Evolutionary conservation across 495 filamentous ascomycete species (phyloP), one percentile per base, ranked within the genome.

Genomic region (Talaromyces liani): DNA sequence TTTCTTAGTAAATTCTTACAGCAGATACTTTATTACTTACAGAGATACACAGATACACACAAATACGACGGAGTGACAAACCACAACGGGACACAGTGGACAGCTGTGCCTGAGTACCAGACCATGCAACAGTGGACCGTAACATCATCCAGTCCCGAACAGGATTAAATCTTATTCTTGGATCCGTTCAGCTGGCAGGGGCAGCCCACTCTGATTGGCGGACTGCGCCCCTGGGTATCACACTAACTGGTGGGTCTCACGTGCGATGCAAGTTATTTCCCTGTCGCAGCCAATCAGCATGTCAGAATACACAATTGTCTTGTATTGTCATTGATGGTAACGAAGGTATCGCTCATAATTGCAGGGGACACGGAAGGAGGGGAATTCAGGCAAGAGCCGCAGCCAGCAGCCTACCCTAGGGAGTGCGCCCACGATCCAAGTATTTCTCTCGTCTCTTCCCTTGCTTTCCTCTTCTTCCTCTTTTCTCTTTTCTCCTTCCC

Each of bases 401-500:
- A 20, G 45, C 45, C 27, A 27, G 27, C 27, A 27, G 27, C 27
- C 27, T n/a, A n/a, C n/a, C n/a, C n/a, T n/a, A 27, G 27, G 3
- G 4, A 24, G 22, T 24, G 22, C 22, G 27, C 27, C 41, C 9
- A 20, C 51, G 2, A 27, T 27, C 27, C 27, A 27, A 27, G 53
- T 56, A 56, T 60, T 41, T 54, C 60, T 47, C 29, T 54, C 24
- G 24, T 65, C 22, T 31, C 29, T 24, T 62, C 58, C 54, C 67
- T 53, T 61, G 61, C 57, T 58, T 59, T 68, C 64, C 62, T 65
- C 33, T 65, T 47, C 65, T 63, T 65, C 54, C 66, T 69, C 62
- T 65, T 65, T 65, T 65, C 65, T 68, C 63, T 67, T 65, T 67
- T 65, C 56, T 51, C 22, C 2, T 24, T 24, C 22, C 27, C 72